phyloP scores from a whole-genome alignment of 257 asterid genomes.

The Scutellaria barbata region DNA sequence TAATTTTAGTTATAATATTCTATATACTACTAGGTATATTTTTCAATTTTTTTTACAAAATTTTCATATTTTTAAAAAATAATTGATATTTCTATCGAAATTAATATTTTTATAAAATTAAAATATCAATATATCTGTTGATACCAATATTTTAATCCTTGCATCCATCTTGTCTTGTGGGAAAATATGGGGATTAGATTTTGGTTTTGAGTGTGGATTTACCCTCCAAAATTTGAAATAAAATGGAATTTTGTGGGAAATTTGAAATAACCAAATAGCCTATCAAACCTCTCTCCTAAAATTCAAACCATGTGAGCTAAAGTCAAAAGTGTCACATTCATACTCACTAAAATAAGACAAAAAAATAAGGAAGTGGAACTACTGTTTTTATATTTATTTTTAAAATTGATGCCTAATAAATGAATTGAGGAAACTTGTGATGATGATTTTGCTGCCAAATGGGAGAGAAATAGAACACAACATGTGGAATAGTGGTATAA shows the following conservation, averaged over 20 bases:
- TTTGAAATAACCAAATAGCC: neutral
- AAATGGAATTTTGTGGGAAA: conserved; percentile 17
- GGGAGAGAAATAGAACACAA: neutral
- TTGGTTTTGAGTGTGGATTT: neutral
- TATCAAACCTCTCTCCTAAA: neutral
- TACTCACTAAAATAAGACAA: conserved; percentile 26
- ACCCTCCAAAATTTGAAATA: conserved; percentile 29
- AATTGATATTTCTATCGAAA: too few species aligned
- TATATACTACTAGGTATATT: too few species aligned
- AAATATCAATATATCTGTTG: too few species aligned
- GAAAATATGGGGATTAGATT: too few species aligned
- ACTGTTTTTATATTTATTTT: neutral
- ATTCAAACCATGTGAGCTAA: neutral
- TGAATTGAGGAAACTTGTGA: neutral
- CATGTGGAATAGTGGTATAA: neutral
- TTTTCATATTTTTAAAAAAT: too few species aligned
- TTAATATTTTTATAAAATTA: too few species aligned
- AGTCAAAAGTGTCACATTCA: conserved; percentile 16
- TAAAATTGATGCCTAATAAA: neutral
- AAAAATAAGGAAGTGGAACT: neutral
- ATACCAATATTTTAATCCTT: too few species aligned
- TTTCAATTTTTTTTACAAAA: too few species aligned
- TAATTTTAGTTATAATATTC: too few species aligned
- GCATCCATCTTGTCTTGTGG: too few species aligned
- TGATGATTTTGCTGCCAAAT: neutral